Percentiles rank a stretch among this genome's conserved stretches.
phyloP scores from a whole-genome alignment of 768 basidiomycete genomes.

The Leccinum longicurvipes region DNA sequence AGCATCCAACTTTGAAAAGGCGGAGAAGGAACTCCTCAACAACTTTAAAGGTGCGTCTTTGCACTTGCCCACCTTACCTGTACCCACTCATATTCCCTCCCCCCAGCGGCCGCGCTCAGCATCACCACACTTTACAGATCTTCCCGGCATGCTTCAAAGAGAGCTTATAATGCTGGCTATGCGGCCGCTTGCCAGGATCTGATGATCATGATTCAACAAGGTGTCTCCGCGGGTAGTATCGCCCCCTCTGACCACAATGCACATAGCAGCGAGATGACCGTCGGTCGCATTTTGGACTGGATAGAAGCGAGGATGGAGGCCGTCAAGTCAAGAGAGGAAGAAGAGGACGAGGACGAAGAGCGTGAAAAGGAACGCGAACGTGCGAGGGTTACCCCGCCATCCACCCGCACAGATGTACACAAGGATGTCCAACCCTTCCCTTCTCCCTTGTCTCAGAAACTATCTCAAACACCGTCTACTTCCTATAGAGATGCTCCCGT shows the following conservation, averaged over 20 bases:
- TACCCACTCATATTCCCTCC: conserved; percentile 19
- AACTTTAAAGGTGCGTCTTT: conserved; percentile 68
- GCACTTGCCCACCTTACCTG: neutral
- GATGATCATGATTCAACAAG: conserved; percentile 78
- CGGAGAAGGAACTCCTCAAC: conserved; percentile 76
- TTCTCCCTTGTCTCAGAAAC: conserved; percentile 17
- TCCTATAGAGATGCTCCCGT: conserved; percentile 28
- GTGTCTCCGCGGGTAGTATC: conserved; percentile 61
- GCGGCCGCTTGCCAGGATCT: conserved; percentile 77
- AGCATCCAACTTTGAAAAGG: conserved; percentile 63
- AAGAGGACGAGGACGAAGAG: conserved; percentile 81
- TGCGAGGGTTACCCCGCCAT: conserved; percentile 26
- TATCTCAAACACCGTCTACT: conserved; percentile 12
- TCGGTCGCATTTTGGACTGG: conserved; percentile 83
- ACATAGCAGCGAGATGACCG: conserved; percentile 61
- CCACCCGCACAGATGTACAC: conserved; percentile 16
- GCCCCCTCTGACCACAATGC: conserved; percentile 40
- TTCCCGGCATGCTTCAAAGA: conserved; percentile 71
- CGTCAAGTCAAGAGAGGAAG: conserved; percentile 69
- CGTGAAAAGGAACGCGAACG: conserved; percentile 53
- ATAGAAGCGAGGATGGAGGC: conserved; percentile 79
- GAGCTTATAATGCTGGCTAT: conserved; percentile 79
- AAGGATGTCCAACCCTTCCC: conserved; percentile 20
- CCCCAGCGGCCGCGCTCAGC: conserved; percentile 73
- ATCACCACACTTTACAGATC: conserved; percentile 84